Conservation (phyloP, 257 asterid genomes). For the Gynochthodes officinalis region DNA sequence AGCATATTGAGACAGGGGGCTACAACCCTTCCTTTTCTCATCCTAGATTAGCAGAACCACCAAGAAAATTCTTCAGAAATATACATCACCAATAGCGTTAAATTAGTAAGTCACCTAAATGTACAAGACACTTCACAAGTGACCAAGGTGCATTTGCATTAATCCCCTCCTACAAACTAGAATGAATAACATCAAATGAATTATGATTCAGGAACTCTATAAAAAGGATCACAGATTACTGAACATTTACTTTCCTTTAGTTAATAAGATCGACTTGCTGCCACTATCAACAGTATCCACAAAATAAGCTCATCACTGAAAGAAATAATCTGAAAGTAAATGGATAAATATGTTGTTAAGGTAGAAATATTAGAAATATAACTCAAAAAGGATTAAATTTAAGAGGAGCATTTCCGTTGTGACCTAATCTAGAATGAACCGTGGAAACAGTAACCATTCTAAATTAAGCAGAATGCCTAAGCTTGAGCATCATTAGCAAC, state of each 20-base stretch:
- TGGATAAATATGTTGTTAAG: too few relatives aligned
- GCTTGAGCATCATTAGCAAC: too few relatives aligned
- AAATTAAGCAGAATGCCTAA: too few relatives aligned
- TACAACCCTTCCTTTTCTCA: conserved; percentile 46
- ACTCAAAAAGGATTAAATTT: too few relatives aligned
- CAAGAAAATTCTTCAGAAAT: conserved; percentile 4
- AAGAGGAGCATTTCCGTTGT: too few relatives aligned
- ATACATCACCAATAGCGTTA: conserved; percentile 1
- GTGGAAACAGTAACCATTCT: too few relatives aligned
- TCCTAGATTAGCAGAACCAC: conserved; percentile 37
- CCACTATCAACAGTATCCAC: background rate
- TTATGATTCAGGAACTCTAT: background rate
- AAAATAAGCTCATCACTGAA: background rate
- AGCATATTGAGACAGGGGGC: conserved; percentile 67
- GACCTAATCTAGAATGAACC: too few relatives aligned
- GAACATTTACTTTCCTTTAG: background rate
- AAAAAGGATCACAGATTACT: background rate
- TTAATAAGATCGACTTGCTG: background rate
- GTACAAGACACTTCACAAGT: background rate
- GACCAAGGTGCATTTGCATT: background rate
- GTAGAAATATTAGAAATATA: too few relatives aligned
- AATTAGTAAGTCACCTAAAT: background rate
- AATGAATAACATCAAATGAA: background rate
- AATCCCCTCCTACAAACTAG: too few relatives aligned
- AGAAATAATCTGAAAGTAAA: too few relatives aligned